These are phyloP conservation scores for Neurospora terricola DNA, from an alignment of 495 filamentous ascomycete genomes.

Conservation along the genomic window DNA sequence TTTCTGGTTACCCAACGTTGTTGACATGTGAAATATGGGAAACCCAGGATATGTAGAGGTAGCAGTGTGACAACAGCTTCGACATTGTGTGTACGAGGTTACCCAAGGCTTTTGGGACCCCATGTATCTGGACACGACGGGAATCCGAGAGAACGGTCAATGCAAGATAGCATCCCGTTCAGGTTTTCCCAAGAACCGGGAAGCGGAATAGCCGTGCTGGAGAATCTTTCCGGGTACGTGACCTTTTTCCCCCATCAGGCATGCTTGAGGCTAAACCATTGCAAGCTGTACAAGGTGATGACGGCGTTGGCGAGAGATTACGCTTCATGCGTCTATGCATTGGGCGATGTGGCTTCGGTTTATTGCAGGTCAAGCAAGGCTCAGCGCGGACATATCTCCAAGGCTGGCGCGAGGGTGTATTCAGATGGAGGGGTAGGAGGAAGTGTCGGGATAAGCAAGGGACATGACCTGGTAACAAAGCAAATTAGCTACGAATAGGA, in stretches of 20 bases:
- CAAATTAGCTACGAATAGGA: neutral
- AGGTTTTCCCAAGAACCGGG: neutral
- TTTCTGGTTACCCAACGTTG: neutral
- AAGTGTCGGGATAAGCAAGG: neutral
- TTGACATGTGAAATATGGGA: neutral
- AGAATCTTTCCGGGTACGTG: neutral
- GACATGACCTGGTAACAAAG: neutral
- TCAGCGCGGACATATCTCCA: neutral
- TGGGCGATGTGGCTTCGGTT: neutral
- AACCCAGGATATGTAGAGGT: neutral
- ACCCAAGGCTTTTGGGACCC: neutral
- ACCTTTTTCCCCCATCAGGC: neutral
- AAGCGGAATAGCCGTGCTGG: neutral
- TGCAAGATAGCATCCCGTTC: neutral
- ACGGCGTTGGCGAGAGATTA: conserved; percentile 19
- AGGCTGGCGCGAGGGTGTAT: neutral
- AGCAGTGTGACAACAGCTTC: neutral
- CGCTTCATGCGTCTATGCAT: conserved; percentile 26
- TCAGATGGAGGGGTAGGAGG: neutral
- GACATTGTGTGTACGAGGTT: neutral
- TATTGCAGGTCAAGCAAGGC: neutral
- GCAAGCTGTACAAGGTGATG: neutral
- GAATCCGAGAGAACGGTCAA: neutral
- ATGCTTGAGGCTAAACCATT: neutral
- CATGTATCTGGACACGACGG: neutral